Conservation (phyloP, 768 basidiomycete species). For the Amanita rimosa region DNA sequence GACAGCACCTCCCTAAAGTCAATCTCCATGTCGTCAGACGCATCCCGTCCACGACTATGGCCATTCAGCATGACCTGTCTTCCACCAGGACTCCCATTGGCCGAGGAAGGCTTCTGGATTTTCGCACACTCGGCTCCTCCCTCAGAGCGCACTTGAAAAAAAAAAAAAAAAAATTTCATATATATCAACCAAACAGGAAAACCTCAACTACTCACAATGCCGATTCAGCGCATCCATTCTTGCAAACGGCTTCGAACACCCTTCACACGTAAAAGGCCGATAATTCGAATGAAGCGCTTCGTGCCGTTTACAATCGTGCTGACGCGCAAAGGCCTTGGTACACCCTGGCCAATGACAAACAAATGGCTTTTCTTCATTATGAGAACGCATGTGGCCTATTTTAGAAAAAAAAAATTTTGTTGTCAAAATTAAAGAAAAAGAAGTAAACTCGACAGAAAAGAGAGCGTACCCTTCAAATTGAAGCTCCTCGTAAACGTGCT, state of each 20-base stretch:
- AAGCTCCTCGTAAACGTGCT: slow-evolving; percentile 90
- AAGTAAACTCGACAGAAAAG: neutral
- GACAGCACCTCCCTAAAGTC: neutral
- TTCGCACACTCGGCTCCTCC: slow-evolving; percentile 68
- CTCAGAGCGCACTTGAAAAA: slow-evolving; percentile 55
- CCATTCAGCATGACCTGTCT: neutral
- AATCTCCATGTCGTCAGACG: neutral
- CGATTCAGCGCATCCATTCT: slow-evolving; percentile 91
- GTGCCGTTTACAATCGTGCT: slow-evolving; percentile 95
- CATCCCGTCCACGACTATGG: neutral
- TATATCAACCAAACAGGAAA: neutral
- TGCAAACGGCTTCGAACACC: slow-evolving; percentile 89
- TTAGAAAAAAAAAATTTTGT: neutral
- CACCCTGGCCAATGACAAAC: slow-evolving; percentile 93
- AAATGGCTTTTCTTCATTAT: slow-evolving; percentile 92
- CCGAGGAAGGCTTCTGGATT: slow-evolving; percentile 16
- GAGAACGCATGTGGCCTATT: slow-evolving; percentile 84
- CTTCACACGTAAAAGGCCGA: slow-evolving; percentile 86
- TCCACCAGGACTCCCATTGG: neutral
- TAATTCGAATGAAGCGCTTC: slow-evolving; percentile 92
- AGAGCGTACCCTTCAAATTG: slow-evolving; percentile 67
- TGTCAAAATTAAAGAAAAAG: neutral
- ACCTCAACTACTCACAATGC: slow-evolving; percentile 68
- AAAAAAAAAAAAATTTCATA: neutral
- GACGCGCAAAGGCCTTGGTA: slow-evolving; percentile 85